Evolutionary conservation across 768 basidiomycete species (phyloP).

Genomic region (Coprinopsis marcescibilis): DNA sequence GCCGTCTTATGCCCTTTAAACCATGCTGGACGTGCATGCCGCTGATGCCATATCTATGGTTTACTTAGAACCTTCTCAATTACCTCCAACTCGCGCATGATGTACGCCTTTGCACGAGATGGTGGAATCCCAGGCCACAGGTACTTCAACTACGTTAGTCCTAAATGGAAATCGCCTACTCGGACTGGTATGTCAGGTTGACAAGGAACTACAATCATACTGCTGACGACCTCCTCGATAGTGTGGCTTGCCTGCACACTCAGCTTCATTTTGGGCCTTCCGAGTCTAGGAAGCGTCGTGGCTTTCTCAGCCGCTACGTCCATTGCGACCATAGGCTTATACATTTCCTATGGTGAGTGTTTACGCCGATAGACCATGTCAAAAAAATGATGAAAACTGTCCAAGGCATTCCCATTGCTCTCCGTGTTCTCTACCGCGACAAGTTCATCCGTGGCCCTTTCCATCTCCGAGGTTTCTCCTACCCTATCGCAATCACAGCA

Average conservation of each 20-base stretch:
- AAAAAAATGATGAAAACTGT: not conserved
- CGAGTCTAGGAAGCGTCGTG: conserved; percentile 66
- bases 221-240: conserved; percentile 16
- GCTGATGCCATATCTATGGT: not conserved
- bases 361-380: not conserved
- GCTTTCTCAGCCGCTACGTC: conserved; percentile 58
- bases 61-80: conserved; percentile 60
- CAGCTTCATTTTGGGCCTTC: conserved; percentile 69
- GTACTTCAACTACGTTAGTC: conserved; percentile 62
- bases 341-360: conserved; percentile 62
- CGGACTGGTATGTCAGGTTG: conserved; percentile 46
- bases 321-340: conserved; percentile 72
- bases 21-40: not conserved
- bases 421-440: conserved; percentile 56
- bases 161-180: conserved; percentile 55
- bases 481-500: conserved; percentile 49
- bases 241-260: conserved; percentile 78
- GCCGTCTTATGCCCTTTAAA: not conserved
- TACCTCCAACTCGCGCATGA: conserved; percentile 77
- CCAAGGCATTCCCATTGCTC: conserved; percentile 60
- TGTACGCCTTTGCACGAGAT: conserved; percentile 77
- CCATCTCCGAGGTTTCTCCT: conserved; percentile 61
- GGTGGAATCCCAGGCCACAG: conserved; percentile 63
- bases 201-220: not conserved
- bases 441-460: conserved; percentile 65